phyloP scores from a whole-genome alignment of 1,284 basidiomycete species.

The Gymnopus androsaceus region DNA sequence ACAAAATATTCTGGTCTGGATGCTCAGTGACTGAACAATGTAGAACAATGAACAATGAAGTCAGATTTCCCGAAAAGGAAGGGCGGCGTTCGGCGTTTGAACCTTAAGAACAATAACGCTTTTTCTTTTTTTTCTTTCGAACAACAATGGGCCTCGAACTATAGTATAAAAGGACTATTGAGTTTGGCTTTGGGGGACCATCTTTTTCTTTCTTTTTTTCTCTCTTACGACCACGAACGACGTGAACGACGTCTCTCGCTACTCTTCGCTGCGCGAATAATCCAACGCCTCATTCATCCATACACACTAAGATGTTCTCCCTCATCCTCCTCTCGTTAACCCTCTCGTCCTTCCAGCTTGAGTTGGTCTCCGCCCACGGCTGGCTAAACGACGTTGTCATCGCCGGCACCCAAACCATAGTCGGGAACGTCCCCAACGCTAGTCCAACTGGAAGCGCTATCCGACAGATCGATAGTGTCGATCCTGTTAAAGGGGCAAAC shows the following conservation, averaged over 20 bases:
- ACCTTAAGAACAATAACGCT: no score
- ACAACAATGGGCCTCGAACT: no score
- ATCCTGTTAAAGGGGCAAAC: slow-evolving; percentile 63
- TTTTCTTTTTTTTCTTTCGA: no score
- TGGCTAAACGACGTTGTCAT: slow-evolving; percentile 54
- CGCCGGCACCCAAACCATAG: slow-evolving; percentile 50
- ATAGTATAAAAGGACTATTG: no score
- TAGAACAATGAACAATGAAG: no score
- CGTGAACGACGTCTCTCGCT: neutral
- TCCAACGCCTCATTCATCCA: neutral
- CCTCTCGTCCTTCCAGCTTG: slow-evolving; percentile 25
- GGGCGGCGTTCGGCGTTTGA: no score
- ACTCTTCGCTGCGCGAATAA: neutral
- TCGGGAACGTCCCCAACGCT: slow-evolving; percentile 53
- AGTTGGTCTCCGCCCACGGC: slow-evolving; percentile 56
- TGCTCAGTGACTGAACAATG: no score
- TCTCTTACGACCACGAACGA: neutral
- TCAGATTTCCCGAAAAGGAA: no score
- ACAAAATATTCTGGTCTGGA: no score
- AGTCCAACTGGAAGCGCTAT: slow-evolving; percentile 50
- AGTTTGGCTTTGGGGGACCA: no score
- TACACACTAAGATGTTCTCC: slow-evolving; percentile 1
- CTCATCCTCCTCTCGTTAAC: slow-evolving; percentile 25
- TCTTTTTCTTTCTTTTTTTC: no score
- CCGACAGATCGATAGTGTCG: slow-evolving; percentile 55